Evolutionary conservation across 1,139 yeast genomes (phyloP), one percentile per base, ranked within the genome.

Genomic region (Yamadazyma friedrichii): DNA sequence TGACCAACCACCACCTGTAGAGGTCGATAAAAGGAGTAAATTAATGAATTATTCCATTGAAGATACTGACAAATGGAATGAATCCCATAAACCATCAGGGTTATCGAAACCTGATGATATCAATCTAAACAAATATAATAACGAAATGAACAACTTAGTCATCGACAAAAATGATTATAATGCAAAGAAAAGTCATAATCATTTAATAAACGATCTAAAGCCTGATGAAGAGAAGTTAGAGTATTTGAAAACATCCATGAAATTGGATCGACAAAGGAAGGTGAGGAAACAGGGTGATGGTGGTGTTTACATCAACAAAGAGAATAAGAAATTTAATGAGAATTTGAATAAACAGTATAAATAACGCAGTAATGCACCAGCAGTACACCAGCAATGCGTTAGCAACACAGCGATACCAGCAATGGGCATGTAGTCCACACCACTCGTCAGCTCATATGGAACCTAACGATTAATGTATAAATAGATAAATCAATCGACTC

Each of bases 281-380:
- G 56, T 43, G 62, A 63, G 72, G 32, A 62, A 47, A 29, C 53
- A 54, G 5, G 66, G 54, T 13, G 70, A 51, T 9, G 59, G 64
- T 3, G 46, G 38, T 4, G 70, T 61, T 9, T 67, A 59, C 54
- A 78, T 88, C 56, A 88, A 85, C 56, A 91, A 84, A 45, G 84
- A 83, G 61, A 88, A 88, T 68, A 77, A 76, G 54, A 85, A 84
- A 54, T 88, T 88, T 62, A 88, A 88, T 61, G 78, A 76, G 59
- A 86, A 86, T 54, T 65, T 88, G 49, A 70, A 80, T 42, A 64
- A 91, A 36, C 81, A 78, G 48, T 75, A 76, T 50, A 6, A 33
- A 12, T n/a, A n/a, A n/a, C n/a, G 24, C 24, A 20, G 24, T 20
- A 20, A 20, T 20, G 24, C 8, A 27, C 10, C 10, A 8, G 10